phyloP scores from a whole-genome alignment of 495 filamentous ascomycete species.

The Penicillium pulvis region DNA sequence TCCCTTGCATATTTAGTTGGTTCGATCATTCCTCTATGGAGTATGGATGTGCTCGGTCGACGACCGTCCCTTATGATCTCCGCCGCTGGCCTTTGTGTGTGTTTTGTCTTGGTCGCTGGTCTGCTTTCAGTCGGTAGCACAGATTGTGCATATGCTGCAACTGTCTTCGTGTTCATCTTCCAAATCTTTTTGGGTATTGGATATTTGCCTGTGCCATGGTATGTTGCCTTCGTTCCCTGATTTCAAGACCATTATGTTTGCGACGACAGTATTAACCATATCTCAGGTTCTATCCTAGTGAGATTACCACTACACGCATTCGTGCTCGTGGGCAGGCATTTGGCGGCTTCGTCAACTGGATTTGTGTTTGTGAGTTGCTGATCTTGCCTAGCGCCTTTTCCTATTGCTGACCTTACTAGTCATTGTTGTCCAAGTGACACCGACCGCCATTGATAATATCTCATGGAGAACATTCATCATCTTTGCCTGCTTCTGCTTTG shows the following conservation, averaged over 20 bases:
- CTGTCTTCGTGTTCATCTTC: constrained; percentile 51
- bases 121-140: constrained; percentile 29
- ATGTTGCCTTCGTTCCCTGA: constrained; percentile 46
- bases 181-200: constrained; percentile 52
- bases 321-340: constrained; percentile 42
- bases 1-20: constrained; percentile 41
- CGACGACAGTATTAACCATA: constrained; percentile 30
- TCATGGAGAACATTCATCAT: constrained; percentile 67
- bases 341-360: constrained; percentile 49
- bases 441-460: constrained; percentile 59
- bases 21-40: constrained; percentile 36
- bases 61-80: constrained; percentile 52
- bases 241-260: constrained; percentile 11
- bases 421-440: constrained; percentile 63
- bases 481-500: constrained; percentile 49
- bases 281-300: constrained; percentile 69
- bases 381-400: not conserved
- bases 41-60: constrained; percentile 56
- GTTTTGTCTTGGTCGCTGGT: constrained; percentile 38
- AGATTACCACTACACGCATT: constrained; percentile 53
- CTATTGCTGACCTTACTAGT: constrained; percentile 9
- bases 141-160: constrained; percentile 39
- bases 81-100: constrained; percentile 47
- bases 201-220: constrained; percentile 54
- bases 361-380: constrained; percentile 40